Evolutionary conservation across 305 asterid genomes (phyloP).

Genomic region (Solanum hybrid): DNA sequence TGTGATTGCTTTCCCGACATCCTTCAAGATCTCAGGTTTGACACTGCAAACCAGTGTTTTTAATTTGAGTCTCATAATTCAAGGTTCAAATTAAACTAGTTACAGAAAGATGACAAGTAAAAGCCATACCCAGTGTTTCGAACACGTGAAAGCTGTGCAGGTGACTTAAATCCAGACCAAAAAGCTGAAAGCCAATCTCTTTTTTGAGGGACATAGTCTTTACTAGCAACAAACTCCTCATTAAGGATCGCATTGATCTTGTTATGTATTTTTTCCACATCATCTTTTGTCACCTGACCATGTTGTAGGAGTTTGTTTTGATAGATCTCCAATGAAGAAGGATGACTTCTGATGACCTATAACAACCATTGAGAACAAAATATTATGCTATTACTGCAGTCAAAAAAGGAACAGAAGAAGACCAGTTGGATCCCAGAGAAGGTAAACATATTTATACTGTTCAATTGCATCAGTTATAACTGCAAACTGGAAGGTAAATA

Average conservation of each 20-base stretch:
- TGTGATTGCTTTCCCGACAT: conserved; percentile 76
- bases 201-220: conserved; percentile 61
- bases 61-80: conserved; percentile 2
- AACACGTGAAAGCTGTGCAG: conserved; percentile 72
- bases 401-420: not conserved
- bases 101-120: not conserved
- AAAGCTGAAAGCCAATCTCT: conserved; percentile 94
- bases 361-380: not conserved
- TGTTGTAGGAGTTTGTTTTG: conserved; percentile 19
- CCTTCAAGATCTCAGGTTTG: conserved; percentile 77
- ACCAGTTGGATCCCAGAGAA: not conserved
- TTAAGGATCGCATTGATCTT: conserved; percentile 21
- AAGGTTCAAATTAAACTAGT: not conserved
- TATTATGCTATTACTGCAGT: not conserved
- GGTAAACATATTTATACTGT: not conserved
- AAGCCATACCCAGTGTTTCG: conserved; percentile 62
- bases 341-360: conserved; percentile 27
- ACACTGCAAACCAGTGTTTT: conserved; percentile 36
- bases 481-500: not conserved
- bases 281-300: conserved; percentile 17
- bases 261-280: conserved; percentile 16
- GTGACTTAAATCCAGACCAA: conserved; percentile 85
- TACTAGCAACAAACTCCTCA: conserved; percentile 53
- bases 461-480: not conserved
- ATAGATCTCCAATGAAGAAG: conserved; percentile 27